These are phyloP conservation scores for Alternaria gansuensis DNA, from an alignment of 2,329 filamentous ascomycete species.

Conservation along the genomic window DNA sequence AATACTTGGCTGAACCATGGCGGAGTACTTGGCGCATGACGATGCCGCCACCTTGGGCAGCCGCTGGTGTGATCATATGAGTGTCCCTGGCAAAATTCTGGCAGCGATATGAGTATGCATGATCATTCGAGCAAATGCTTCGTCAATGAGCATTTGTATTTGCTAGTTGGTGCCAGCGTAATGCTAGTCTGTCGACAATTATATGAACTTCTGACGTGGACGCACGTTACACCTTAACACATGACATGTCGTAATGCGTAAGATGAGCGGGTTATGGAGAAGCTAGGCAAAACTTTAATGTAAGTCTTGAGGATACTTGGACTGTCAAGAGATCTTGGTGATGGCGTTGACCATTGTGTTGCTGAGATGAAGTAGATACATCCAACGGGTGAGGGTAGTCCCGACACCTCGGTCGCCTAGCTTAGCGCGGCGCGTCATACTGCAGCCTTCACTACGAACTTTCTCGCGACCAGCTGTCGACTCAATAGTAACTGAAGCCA, in stretches of 20 bases:
- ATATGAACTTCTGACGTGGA: neutral
- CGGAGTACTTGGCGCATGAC: slow-evolving; percentile 26
- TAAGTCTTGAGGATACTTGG: neutral
- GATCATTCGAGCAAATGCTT: neutral
- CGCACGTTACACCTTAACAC: neutral
- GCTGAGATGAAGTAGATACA: neutral
- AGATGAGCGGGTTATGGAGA: neutral
- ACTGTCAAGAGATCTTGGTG: neutral
- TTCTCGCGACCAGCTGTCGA: slow-evolving; percentile 1
- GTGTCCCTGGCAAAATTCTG: neutral
- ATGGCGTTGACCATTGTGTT: neutral
- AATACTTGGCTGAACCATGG: slow-evolving; percentile 21
- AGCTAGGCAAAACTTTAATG: neutral
- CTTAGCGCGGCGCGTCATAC: slow-evolving; percentile 24
- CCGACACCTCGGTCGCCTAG: slow-evolving; percentile 7
- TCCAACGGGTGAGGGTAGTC: neutral
- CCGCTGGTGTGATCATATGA: neutral
- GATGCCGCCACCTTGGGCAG: slow-evolving; percentile 9
- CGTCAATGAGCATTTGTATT: neutral
- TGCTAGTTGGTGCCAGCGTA: neutral
- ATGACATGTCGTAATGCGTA: neutral
- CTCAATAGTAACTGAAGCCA: slow-evolving; percentile 12
- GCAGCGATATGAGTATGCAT: neutral
- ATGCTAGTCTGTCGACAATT: neutral
- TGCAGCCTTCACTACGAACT: slow-evolving; percentile 19